phyloP scores from a whole-genome alignment of 805 yeast species.

The Ogataea degrootiae region DNA sequence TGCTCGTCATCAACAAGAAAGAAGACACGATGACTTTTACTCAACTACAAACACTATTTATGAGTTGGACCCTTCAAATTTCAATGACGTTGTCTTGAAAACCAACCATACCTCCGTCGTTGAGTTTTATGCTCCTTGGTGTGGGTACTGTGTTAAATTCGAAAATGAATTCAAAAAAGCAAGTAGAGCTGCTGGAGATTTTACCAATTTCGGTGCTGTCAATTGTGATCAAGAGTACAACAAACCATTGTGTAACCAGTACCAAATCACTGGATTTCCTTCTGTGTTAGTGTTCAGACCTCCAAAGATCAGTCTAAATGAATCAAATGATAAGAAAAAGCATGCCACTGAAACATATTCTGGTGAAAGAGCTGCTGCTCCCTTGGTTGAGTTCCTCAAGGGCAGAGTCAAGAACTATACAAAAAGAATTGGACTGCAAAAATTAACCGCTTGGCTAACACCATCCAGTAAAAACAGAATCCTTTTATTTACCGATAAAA shows the following conservation, averaged over 20 bases:
- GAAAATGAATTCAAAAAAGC: slow-evolving; percentile 60
- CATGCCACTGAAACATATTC: slow-evolving; percentile 55
- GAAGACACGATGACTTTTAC: slow-evolving; percentile 12
- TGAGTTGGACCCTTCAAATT: slow-evolving; percentile 35
- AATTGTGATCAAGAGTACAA: slow-evolving; percentile 75
- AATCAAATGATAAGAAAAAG: slow-evolving; percentile 15
- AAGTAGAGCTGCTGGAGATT: slow-evolving; percentile 52
- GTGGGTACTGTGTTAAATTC: slow-evolving; percentile 84
- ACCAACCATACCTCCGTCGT: slow-evolving; percentile 79
- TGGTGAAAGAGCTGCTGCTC: slow-evolving; percentile 56
- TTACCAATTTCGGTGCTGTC: slow-evolving; percentile 71
- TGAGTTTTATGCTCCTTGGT: slow-evolving; percentile 97
- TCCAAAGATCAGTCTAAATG: slow-evolving; percentile 44
- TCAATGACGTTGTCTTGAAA: slow-evolving; percentile 58
- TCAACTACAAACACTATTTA: slow-evolving; percentile 20
- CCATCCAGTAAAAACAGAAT: slow-evolving; percentile 31
- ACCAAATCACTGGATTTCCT: slow-evolving; percentile 75
- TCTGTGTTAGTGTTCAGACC: slow-evolving; percentile 81
- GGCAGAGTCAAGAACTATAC: slow-evolving; percentile 65
- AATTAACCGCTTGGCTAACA: slow-evolving; percentile 26
- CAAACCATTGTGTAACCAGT: slow-evolving; percentile 61
- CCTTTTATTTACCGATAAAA: slow-evolving; percentile 49
- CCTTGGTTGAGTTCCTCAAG: slow-evolving; percentile 49
- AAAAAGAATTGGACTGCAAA: slow-evolving; percentile 39
- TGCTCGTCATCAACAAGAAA: not conserved